Percentiles rank a stretch among this genome's conserved stretches.
Conservation (phyloP, 1,284 basidiomycete genomes). For the Melampsora larici-populina region DNA sequence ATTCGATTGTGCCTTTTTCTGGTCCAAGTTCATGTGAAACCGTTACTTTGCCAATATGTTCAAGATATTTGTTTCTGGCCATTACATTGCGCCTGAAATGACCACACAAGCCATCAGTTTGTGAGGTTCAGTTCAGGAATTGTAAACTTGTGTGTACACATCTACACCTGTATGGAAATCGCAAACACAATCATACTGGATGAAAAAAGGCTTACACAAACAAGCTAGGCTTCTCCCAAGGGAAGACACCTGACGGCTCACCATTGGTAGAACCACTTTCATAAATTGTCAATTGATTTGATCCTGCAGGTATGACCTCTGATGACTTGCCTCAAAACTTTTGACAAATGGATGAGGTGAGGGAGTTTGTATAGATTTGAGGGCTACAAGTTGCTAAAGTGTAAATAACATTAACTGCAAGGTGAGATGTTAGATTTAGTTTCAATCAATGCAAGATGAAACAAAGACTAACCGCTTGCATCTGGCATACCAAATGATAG, state of each 20-base stretch:
- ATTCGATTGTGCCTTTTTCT: constrained; percentile 65
- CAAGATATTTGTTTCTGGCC: constrained; percentile 83
- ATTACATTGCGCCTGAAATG: constrained; percentile 66
- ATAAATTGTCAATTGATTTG: constrained; percentile 31
- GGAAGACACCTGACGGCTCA: constrained; percentile 44
- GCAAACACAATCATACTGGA: background rate
- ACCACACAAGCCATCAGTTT: background rate
- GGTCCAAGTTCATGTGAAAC: constrained; percentile 65
- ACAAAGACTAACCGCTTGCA: constrained; percentile 29
- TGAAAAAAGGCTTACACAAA: constrained; percentile 30
- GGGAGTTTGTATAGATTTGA: constrained; percentile 49
- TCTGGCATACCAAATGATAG: constrained; percentile 28
- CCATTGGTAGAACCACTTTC: background rate
- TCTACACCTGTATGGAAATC: constrained; percentile 51
- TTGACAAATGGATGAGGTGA: constrained; percentile 71
- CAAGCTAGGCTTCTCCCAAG: constrained; percentile 44
- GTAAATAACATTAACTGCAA: background rate
- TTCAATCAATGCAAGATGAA: background rate
- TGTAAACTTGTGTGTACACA: constrained; percentile 56
- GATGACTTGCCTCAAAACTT: constrained; percentile 72
- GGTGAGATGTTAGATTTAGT: background rate
- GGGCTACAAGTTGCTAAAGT: constrained; percentile 21
- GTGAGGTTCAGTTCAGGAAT: background rate
- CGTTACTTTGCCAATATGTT: constrained; percentile 68
- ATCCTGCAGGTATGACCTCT: constrained; percentile 46